Base-by-base conservation (phyloP, 441 rosid genomes). In the Pelargonium myrrhifolium region DNA sequence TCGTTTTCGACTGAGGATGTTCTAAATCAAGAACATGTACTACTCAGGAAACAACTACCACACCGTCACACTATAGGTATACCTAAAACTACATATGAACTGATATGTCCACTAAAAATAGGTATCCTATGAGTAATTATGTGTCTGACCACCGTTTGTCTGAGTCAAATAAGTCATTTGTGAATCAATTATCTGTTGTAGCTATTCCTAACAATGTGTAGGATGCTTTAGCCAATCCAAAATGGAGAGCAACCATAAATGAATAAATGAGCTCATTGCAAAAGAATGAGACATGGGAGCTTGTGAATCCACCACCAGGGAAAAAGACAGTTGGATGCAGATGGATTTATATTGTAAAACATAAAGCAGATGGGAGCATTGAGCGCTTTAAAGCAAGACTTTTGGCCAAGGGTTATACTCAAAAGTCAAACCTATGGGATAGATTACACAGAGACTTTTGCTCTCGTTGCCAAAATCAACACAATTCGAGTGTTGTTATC, bases 61-160 rank as follows among this genome's bases (percentile, higher is more conserved):
- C 15, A 66, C 12, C 59, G 66, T 18, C 31, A 9, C 0, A 66
- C 56, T 42, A 65, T 24, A 6, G 69, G 47, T 24, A 10, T 58
- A 7, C 14, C 15, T n/a, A 65, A 65, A 0, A 65, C 40, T 58
- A 37, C 59, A 45, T 68, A 60, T n/a, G 14, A 68, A n/a, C 3
- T 60, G 28, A 68, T 6, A 18, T 12, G 9, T 42, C 15, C 65
- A 31, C 65, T 1, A 56, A 9, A 12, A 3, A 14, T n/a, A 37
- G 64, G 10, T 62, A 71, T 11, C 28, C 18, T 2, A 64, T 64
- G 5, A 40, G 45, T 40, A 40, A 40, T 40, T 40, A 40, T 40
- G 45, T 40, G 45, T 40, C 45, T 5, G 5, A 4, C 45, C 45
- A 40, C 5, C 4, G 45, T 4, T 40, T 40, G 45, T 40, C 45